Conservation (phyloP, 306 rosid genomes). For the Sicyos baderoa region DNA sequence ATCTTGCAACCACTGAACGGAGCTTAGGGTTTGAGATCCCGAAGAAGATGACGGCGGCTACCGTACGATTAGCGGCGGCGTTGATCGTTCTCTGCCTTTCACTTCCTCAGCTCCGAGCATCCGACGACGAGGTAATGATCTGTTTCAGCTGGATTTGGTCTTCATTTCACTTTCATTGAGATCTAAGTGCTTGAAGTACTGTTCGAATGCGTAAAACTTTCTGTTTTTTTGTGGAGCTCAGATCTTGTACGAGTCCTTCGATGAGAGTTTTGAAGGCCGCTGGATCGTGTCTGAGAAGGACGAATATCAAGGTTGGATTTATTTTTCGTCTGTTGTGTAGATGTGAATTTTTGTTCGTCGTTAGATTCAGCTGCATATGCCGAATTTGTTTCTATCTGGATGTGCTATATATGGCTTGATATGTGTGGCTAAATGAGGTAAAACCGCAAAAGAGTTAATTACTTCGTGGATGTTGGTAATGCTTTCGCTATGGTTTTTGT, state of each 20-base stretch:
- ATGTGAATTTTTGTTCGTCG: neutral
- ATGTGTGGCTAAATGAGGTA: neutral
- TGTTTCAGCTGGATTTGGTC: conserved; percentile 19
- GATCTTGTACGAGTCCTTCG: conserved; percentile 84
- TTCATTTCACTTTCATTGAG: neutral
- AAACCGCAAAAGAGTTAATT: neutral
- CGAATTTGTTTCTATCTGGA: neutral
- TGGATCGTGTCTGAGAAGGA: conserved; percentile 72
- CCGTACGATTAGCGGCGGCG: conserved; percentile 26
- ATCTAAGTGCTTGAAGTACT: neutral
- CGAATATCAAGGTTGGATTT: conserved; percentile 48
- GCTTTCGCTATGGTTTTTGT: neutral
- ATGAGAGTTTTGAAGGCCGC: conserved; percentile 58
- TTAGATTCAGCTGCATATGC: neutral
- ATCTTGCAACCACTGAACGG: neutral
- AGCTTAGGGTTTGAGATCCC: conserved; percentile 17
- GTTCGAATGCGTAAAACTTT: neutral
- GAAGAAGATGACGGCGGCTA: conserved; percentile 26
- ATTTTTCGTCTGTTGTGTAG: neutral
- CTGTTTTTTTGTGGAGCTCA: conserved; percentile 10
- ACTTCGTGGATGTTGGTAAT: neutral
- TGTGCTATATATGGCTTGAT: neutral
- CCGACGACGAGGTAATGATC: conserved; percentile 39
- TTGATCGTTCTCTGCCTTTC: conserved; percentile 37
- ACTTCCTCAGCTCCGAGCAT: conserved; percentile 41